Base-by-base conservation (phyloP, 2,329 filamentous ascomycete genomes). In the Aspergillus viridinutans region DNA sequence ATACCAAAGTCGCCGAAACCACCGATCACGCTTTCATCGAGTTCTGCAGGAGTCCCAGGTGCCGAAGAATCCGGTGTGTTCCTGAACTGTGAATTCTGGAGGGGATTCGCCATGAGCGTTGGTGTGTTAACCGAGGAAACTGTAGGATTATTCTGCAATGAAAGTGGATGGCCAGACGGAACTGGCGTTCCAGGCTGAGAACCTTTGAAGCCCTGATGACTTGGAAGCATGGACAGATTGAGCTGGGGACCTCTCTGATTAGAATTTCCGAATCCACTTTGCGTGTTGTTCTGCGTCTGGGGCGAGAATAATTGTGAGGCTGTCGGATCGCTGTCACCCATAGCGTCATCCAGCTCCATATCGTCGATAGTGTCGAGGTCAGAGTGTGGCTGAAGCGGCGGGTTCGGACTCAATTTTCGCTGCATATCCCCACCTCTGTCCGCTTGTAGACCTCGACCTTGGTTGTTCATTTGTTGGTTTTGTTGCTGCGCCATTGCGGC, bases 121-220 rank as follows among this genome's bases (percentile, higher is more conserved):
- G 93, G 93, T 0, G 93, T 97, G 73, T 97, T 97, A 55, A 97
- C 93, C 3, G 92, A 97, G 3, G 94, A 99, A 20, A 97, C 93
- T 1, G 92, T 97, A 17, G 93, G 93, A 72, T 97, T 97, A 73
- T 96, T 91, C 71, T 92, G 89, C 64, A 96, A 86, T 51, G 87
- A 87, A 68, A 93, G 91, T 9, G 75, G 72, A 43, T 81, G 80
- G 66, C 83, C 86, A 49, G 88, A 84, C 26, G 90, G 82, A 32
- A 88, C 87, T 2, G 93, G 93, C 0, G 93, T 97, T 3, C 90
- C 86, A 1, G 92, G 93, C 61, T 92, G 90, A 4, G 92, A 95
- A 9, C 87, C 90, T 57, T 90, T 88, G 58, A 97, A 83, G 14
- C 89, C 91, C 70, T 94, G 87, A 69, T 90, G 90, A 26, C 78